Base-by-base conservation (phyloP, 371 early-diverging fungal species). In the Capillidium rhysosporum region DNA sequence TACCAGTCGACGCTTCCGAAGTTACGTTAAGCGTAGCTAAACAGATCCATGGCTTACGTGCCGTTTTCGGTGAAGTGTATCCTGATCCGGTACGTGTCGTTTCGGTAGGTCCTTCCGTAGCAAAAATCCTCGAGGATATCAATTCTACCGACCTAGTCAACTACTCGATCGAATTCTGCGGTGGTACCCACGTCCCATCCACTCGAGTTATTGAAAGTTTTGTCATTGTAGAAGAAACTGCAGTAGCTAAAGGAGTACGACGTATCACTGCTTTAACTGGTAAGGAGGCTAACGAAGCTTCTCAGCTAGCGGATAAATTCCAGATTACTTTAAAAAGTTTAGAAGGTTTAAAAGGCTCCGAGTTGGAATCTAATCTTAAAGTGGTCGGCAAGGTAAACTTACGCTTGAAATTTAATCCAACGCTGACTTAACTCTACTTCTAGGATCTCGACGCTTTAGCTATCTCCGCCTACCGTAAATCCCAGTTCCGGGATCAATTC, bases 241-340 rank as follows among this genome's bases (percentile, higher is more conserved):
- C 86, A 64, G 89, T 98, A 63, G 83, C 96, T 65, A 94, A 92
- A 76, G 97, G 95, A 59, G 83, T 94, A 53, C 83, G 99, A 52
- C 88, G 99, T 65, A 92, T 99, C 51, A 81, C 91, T 24, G 98
- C 92, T 29, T 86, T 95, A 31, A 95, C 98, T 18, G 96, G 96
- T 31, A 86, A 87, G 55, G 92, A 88, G 62, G 95, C 95, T 25
- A 56, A 69, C 44, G 68, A 71, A 59, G 86, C 84, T 30, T 73
- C 77, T 39, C 69, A 71, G 9, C 60, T 72, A 26, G 86, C 86
- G 40, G 69, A 74, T 23, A 75, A 72, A 20, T 81, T 85, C 60
- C 72, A 69, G 38, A 56, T 60, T 41, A 73, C 76, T 58, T 51
- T 94, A 47, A 67, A 71, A 31, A 53, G 61, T 12, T 70, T 91